Evolutionary conservation across 306 rosid genomes (phyloP), one percentile per base, ranked within the genome.

Genomic region (Phaseolus lunatus): DNA sequence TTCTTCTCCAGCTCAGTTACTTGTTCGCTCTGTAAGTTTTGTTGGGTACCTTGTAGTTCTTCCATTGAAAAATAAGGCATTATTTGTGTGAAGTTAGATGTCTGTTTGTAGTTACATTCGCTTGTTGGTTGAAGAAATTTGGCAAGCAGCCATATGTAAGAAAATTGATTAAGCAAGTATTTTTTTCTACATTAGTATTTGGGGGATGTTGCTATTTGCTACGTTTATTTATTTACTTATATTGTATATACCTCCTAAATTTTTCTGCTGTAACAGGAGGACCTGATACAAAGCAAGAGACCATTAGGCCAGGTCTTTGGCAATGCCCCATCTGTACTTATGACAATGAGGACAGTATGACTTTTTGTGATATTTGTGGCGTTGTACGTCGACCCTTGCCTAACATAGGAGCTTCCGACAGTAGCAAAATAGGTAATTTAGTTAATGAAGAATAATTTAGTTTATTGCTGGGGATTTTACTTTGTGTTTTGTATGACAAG

Each of bases 331-430:
- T 92, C 78, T 95, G 99, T 80, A 90, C 97, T 7, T 92, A 92
- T 20, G 97, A 95, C 81, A 95, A 92, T n/a, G 96, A 92, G 5
- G 94, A 91, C 69, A 77, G 84, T 74, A 75, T 90, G 88, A 75
- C 82, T 73, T 86, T 73, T 0, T 95, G 99, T 73, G 97, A 95
- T 86, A 89, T 95, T 70, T 95, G 99, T 27, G 99, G 97, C 79
- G 97, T 92, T 87, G 72, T 92, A 41, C 97, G 92, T 56, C 64
- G 57, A 19, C 90, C 96, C 58, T 71, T 62, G 75, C 73, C 37
- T 64, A 73, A 44, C 78, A 43, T 6, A 43, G 83, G 82, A 59
- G 49, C 81, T 67, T 73, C 84, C 53, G 27, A 39, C 39, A 82
- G 66, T 57, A 78, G 80, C 47, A 69, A 84, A 89, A 63, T 86